Evolutionary conservation across 2,329 filamentous ascomycete species (phyloP).

Genomic region (Epichloe brachyelytri): DNA sequence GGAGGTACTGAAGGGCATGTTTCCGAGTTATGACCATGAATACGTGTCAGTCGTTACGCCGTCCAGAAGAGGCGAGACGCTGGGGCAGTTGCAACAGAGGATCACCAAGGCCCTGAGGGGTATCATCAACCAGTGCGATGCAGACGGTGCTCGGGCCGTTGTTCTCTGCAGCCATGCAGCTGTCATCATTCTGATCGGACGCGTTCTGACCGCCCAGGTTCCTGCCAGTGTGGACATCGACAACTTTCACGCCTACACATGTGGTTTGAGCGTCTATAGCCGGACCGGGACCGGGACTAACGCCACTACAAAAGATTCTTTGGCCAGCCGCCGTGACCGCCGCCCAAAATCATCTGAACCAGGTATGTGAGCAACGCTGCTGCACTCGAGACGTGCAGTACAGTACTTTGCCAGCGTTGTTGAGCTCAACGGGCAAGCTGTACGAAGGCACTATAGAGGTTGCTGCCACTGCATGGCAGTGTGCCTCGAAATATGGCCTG

Average conservation of each 20-base stretch:
- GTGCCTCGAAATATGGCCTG: not conserved
- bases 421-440: not conserved
- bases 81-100: slow-evolving; percentile 68
- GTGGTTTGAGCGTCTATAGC: slow-evolving; percentile 57
- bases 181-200: slow-evolving; percentile 72
- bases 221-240: slow-evolving; percentile 58
- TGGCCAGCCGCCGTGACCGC: slow-evolving; percentile 2
- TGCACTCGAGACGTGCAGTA: not conserved
- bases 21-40: slow-evolving; percentile 45
- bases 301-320: not conserved
- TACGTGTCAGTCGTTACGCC: slow-evolving; percentile 57
- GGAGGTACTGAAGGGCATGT: slow-evolving; percentile 49
- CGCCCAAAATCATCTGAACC: not conserved
- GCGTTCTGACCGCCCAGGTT: slow-evolving; percentile 66
- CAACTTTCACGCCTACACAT: slow-evolving; percentile 79
- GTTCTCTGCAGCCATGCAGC: slow-evolving; percentile 86
- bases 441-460: not conserved
- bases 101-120: slow-evolving; percentile 55
- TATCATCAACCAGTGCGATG: slow-evolving; percentile 62
- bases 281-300: slow-evolving; percentile 12
- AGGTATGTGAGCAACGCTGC: not conserved
- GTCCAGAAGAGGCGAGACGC: slow-evolving; percentile 60
- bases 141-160: slow-evolving; percentile 54
- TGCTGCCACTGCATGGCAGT: not conserved
- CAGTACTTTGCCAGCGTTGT: not conserved